Percentiles rank a stretch among this genome's conserved stretches.
Conservation (phyloP, 176 grass and related monocot genomes). For the Musa acuminata region DNA sequence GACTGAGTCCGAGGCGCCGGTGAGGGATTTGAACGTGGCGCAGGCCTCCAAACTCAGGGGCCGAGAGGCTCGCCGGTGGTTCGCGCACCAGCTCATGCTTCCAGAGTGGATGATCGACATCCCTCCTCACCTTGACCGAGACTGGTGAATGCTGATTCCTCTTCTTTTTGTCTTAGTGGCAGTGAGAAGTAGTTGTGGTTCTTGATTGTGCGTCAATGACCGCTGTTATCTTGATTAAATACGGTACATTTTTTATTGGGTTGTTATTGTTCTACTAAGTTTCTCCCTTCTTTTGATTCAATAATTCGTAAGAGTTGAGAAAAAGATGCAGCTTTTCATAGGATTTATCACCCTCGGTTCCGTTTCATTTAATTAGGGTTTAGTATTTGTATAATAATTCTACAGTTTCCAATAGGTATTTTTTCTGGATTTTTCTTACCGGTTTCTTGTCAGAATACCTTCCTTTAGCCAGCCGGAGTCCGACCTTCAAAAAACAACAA, state of each 20-base stretch:
- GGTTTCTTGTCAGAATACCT: too few relatives aligned
- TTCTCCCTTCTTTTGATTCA: not conserved
- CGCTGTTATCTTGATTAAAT: not conserved
- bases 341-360: not conserved
- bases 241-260: not conserved
- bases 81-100: slow-evolving; percentile 85
- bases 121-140: slow-evolving; percentile 52
- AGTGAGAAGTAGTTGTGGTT: too few relatives aligned
- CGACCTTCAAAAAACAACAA: not conserved
- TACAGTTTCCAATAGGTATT: too few relatives aligned
- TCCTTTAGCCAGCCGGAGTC: too few relatives aligned
- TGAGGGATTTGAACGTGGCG: slow-evolving; percentile 34
- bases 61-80: slow-evolving; percentile 56
- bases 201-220: not conserved
- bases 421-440: too few relatives aligned
- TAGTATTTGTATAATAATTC: not conserved
- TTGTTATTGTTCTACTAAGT: not conserved
- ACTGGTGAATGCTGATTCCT: slow-evolving; percentile 42
- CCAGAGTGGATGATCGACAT: slow-evolving; percentile 95
- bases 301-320: not conserved
- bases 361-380: not conserved
- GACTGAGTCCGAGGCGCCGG: not conserved
- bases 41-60: slow-evolving; percentile 54
- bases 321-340: not conserved
- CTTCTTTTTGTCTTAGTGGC: not conserved